Conservation (phyloP, 2,329 filamentous ascomycete genomes). For the Aspergillus alliaceus region DNA sequence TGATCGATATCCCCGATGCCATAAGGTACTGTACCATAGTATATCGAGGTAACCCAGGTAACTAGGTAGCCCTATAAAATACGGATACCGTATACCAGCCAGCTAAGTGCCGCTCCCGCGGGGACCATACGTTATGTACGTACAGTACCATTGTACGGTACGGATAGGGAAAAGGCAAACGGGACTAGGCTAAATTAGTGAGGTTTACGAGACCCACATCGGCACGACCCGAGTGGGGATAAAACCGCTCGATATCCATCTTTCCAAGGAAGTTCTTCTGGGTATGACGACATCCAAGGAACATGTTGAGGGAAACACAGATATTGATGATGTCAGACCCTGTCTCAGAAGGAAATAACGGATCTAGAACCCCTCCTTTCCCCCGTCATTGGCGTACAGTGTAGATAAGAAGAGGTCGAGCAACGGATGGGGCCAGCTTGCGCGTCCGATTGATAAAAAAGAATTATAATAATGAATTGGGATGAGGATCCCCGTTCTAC, state of each 20-base stretch:
- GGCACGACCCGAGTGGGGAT: constrained; percentile 21
- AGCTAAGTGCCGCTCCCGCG: too few relatives aligned
- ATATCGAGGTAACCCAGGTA: neutral
- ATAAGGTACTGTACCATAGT: too few relatives aligned
- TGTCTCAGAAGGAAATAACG: too few relatives aligned
- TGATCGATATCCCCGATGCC: neutral
- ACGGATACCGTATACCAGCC: neutral
- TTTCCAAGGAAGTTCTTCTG: constrained; percentile 1
- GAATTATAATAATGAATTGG: neutral
- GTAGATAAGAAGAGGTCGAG: neutral
- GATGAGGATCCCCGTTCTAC: neutral
- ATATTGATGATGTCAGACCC: neutral
- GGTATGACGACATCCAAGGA: constrained; percentile 2
- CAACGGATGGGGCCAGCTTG: neutral
- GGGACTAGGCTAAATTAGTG: neutral
- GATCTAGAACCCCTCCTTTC: too few relatives aligned
- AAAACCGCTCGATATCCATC: neutral
- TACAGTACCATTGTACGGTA: neutral
- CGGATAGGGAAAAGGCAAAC: neutral
- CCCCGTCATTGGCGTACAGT: too few relatives aligned
- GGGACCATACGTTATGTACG: too few relatives aligned
- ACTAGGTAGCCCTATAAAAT: neutral
- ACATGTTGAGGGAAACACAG: neutral
- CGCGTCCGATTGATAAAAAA: neutral
- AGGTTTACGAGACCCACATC: constrained; percentile 12